phyloP scores from a whole-genome alignment of 352 stramenopile species.

The Phytophthora litchii region DNA sequence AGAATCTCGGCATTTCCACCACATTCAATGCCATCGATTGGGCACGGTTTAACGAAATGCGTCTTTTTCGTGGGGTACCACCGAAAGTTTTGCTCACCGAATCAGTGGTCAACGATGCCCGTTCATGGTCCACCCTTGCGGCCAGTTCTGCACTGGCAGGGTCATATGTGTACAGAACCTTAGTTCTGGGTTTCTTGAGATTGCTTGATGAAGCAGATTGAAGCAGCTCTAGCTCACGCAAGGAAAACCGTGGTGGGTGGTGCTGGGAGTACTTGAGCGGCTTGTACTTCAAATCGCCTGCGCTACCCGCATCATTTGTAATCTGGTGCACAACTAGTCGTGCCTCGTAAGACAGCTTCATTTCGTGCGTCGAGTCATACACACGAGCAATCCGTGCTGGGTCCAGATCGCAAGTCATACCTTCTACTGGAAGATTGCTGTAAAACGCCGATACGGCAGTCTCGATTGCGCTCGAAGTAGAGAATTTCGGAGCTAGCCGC shows the following conservation, averaged over 20 bases:
- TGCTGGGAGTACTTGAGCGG: constrained; percentile 71
- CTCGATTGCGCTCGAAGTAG: constrained; percentile 45
- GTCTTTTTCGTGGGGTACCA: constrained; percentile 13
- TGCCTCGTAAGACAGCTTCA: constrained; percentile 85
- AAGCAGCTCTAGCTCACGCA: constrained; percentile 45
- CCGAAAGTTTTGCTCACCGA: constrained; percentile 18
- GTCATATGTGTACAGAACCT: constrained; percentile 39
- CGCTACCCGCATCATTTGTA: constrained; percentile 35
- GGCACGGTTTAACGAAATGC: constrained; percentile 22
- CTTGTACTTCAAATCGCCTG: constrained; percentile 72
- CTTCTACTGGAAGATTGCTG: constrained; percentile 57
- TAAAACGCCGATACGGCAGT: constrained; percentile 66
- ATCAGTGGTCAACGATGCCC: constrained; percentile 18
- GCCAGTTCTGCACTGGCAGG: constrained; percentile 33
- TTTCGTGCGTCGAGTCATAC: constrained; percentile 59
- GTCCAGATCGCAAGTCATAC: constrained; percentile 80
- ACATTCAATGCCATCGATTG: constrained; percentile 49
- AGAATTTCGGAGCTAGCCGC: constrained; percentile 47
- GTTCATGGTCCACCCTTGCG: constrained; percentile 29
- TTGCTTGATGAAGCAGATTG: constrained; percentile 30
- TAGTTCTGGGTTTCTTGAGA: constrained; percentile 31
- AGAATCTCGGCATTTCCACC: constrained; percentile 49
- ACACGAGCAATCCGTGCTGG: constrained; percentile 64
- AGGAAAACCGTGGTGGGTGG: constrained; percentile 52
- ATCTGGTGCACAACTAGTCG: constrained; percentile 60